phyloP scores from a whole-genome alignment of 2,329 filamentous ascomycete genomes.

The Diatrype stigma region DNA sequence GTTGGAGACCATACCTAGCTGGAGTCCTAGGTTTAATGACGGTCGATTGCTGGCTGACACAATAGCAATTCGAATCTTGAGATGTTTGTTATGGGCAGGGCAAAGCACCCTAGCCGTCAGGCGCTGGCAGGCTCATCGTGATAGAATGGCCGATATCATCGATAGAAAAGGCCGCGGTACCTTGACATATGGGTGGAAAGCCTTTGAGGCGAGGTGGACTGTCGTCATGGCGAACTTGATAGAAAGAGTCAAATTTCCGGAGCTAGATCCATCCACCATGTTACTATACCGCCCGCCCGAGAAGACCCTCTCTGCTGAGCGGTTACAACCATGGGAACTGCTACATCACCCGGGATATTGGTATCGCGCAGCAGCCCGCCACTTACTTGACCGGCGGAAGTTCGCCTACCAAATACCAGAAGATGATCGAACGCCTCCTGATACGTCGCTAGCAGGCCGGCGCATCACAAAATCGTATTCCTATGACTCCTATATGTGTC shows the following conservation, averaged over 20 bases:
- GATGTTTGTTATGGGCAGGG: conserved; percentile 76
- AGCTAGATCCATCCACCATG: conserved; percentile 40
- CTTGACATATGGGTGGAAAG: conserved; percentile 86
- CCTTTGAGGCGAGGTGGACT: conserved; percentile 80
- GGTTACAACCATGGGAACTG: conserved; percentile 58
- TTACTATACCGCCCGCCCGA: conserved; percentile 53
- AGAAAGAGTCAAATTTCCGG: conserved; percentile 48
- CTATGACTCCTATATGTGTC: conserved; percentile 65
- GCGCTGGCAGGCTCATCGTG: conserved; percentile 74
- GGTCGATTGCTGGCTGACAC: conserved; percentile 83
- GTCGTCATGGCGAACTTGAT: conserved; percentile 59
- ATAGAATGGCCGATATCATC: conserved; percentile 70
- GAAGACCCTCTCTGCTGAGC: conserved; percentile 53
- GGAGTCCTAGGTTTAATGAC: conserved; percentile 88
- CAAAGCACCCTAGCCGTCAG: conserved; percentile 76
- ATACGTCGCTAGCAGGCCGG: conserved; percentile 41
- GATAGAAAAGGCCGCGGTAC: conserved; percentile 82
- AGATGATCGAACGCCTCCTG: conserved; percentile 52
- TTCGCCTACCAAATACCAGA: conserved; percentile 55
- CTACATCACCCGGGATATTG: conserved; percentile 66
- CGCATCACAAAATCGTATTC: conserved; percentile 48
- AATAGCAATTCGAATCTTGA: conserved; percentile 73
- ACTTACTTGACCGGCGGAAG: conserved; percentile 48
- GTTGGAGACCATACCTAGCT: conserved; percentile 82
- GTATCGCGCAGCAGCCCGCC: conserved; percentile 58